Conservation (phyloP, 331 rosid species). For the Arachis monticola region DNA sequence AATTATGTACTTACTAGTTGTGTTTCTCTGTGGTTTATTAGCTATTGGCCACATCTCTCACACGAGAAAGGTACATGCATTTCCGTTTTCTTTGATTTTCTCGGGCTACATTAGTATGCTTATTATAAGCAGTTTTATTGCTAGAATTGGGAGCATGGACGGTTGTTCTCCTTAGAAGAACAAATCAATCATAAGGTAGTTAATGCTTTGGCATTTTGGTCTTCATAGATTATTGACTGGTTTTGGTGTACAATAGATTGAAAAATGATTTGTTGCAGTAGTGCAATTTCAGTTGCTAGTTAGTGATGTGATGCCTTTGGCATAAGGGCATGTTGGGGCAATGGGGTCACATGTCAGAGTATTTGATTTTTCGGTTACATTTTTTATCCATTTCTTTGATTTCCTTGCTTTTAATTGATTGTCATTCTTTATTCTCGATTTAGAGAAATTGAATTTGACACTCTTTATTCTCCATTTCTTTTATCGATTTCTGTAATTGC, state of each 20-base stretch:
- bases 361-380: neutral
- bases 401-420: slow-evolving; percentile 27
- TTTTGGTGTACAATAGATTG: slow-evolving; percentile 1
- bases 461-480: too few species aligned
- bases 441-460: too few species aligned
- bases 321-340: slow-evolving; percentile 3
- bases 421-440: neutral
- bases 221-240: slow-evolving; percentile 18
- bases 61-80: slow-evolving; percentile 61
- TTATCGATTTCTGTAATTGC: neutral
- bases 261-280: slow-evolving; percentile 23
- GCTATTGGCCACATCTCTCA: slow-evolving; percentile 82
- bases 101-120: slow-evolving; percentile 1
- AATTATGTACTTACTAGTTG: slow-evolving; percentile 40
- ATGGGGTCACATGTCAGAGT: neutral
- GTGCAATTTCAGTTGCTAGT: slow-evolving; percentile 4
- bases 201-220: slow-evolving; percentile 12
- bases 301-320: slow-evolving; percentile 13
- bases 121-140: slow-evolving; percentile 34
- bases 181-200: slow-evolving; percentile 82
- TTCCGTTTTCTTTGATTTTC: slow-evolving; percentile 36
- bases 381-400: slow-evolving; percentile 22
- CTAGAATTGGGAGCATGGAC: slow-evolving; percentile 84
- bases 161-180: slow-evolving; percentile 80
- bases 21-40: slow-evolving; percentile 44